Evolutionary conservation across 345 rosid species (phyloP), one percentile per base, ranked within the genome.

Genomic region (Psidium friedrichsthalianum): DNA sequence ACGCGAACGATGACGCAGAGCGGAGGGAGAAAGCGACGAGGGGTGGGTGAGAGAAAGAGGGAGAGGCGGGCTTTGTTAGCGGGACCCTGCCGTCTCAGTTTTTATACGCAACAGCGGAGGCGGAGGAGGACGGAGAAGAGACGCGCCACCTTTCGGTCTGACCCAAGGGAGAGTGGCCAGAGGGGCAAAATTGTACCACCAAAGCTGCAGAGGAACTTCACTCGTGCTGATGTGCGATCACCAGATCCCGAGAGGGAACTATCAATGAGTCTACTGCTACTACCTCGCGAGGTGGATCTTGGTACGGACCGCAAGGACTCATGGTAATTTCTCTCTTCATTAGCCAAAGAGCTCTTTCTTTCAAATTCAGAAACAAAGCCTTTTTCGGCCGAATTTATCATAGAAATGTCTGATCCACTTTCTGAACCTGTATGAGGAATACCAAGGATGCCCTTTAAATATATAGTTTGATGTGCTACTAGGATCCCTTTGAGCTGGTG

Each of bases 171-270:
- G 64, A 53, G 84, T 85, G 29, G 69, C 12, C 55, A 36, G 32
- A 54, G 53, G 51, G 76, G 95, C 82, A 93, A 88, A 86, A 94
- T 88, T 86, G 88, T 93, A 82, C 97, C 97, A 82, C 95, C 95
- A 88, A 92, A 94, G 91, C 97, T 94, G 89, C 97, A 93, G 47
- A 93, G 94, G 87, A 94, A 90, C 90, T 92, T 94, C 87, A 93
- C 85, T 87, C 85, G 91, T 51, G 82, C 84, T 29, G 93, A 86
- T 36, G 90, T 87, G 69, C 85, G 57, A 86, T 85, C 88, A 9
- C 88, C 86, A 85, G 88, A 86, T 87, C 88, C 88, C 11, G 93
- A 89, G 27, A 91, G 91, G 51, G 87, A 57, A 87, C 81, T 81
- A 51, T 90, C 90, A 21, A 89, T 91, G 85, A 56, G 64, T 64